Conservation (phyloP, 2,329 filamentous ascomycete genomes). For the Conoideocrella luteorostrata region DNA sequence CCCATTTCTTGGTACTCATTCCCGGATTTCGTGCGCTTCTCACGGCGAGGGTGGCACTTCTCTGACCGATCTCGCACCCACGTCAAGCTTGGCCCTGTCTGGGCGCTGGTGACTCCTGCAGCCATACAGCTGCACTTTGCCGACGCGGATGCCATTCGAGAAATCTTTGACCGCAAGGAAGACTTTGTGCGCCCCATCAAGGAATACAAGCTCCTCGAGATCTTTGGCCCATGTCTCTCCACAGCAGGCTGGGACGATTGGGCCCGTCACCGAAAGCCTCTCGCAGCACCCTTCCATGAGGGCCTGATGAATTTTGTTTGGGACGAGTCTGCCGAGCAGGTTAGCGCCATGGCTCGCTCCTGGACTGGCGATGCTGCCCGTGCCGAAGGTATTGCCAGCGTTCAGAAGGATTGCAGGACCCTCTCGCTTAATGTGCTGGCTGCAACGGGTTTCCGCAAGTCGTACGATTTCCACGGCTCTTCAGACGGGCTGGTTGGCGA, state of each 20-base stretch:
- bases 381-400: background rate
- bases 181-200: constrained; percentile 7
- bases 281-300: constrained; percentile 2
- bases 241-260: constrained; percentile 5
- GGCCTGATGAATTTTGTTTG: background rate
- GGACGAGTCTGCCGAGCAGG: background rate
- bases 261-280: constrained; percentile 3
- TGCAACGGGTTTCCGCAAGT: background rate
- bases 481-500: background rate
- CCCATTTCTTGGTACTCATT: background rate
- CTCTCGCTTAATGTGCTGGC: background rate
- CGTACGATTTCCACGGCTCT: background rate
- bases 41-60: background rate
- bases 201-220: constrained; percentile 4
- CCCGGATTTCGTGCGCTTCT: background rate
- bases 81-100: background rate
- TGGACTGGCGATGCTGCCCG: background rate
- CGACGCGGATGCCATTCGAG: constrained; percentile 3
- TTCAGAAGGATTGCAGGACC: background rate
- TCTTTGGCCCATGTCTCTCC: constrained; percentile 2
- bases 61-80: background rate
- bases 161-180: constrained; percentile 2
- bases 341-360: background rate
- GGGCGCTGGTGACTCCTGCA: background rate
- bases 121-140: background rate